These are phyloP conservation scores for Aspergillus sp. DNA, from an alignment of 2,329 filamentous ascomycete genomes.

Conservation along the genomic window DNA sequence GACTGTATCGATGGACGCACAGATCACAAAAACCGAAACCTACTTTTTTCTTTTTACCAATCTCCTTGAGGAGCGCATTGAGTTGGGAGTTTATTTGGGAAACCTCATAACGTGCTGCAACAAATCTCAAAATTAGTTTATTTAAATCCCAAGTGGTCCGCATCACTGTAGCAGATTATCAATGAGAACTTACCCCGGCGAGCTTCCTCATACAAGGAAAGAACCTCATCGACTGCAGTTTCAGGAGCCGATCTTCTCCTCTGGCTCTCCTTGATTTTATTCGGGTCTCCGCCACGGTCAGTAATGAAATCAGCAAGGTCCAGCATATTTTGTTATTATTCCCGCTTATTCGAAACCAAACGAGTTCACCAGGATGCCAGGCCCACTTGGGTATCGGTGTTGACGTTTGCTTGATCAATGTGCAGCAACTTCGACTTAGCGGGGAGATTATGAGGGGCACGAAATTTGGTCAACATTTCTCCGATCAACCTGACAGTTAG, in stretches of 20 bases:
- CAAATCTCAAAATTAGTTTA: neutral
- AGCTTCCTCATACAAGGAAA: constrained; percentile 82
- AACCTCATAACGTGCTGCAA: constrained; percentile 68
- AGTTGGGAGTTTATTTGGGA: constrained; percentile 81
- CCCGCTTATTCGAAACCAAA: neutral
- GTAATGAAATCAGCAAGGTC: constrained; percentile 76
- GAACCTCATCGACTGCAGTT: constrained; percentile 86
- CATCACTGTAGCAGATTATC: neutral
- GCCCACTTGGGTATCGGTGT: neutral
- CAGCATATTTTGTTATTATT: constrained; percentile 55
- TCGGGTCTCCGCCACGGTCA: constrained; percentile 87
- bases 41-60: constrained; percentile 87
- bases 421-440: neutral
- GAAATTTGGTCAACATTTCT: constrained; percentile 2
- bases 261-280: constrained; percentile 90
- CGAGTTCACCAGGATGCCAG: no score
- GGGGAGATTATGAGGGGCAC: constrained; percentile 3
- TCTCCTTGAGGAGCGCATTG: constrained; percentile 86
- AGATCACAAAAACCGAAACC: constrained; percentile 4
- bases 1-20: neutral
- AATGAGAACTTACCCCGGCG: constrained; percentile 60
- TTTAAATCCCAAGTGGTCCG: no score
- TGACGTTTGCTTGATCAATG: neutral
- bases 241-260: constrained; percentile 76
- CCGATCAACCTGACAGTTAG: constrained; percentile 1